Conservation (phyloP, 805 yeast genomes). For the Nakazawaea molendinolei region DNA sequence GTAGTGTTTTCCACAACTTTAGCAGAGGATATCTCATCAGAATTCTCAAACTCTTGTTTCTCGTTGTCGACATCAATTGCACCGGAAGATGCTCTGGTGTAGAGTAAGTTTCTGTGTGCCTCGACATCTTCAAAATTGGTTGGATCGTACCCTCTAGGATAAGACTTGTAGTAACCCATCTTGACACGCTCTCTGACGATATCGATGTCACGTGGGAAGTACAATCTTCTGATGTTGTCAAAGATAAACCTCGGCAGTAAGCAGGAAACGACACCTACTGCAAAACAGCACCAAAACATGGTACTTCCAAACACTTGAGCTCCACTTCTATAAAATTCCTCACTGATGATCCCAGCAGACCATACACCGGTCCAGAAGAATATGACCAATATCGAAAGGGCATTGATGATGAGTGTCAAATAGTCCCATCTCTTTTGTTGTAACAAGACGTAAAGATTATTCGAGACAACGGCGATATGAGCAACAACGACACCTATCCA, state of each 20-base stretch:
- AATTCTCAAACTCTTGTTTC: conserved; percentile 1
- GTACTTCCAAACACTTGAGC: conserved; percentile 55
- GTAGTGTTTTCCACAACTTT: neutral
- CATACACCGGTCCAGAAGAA: conserved; percentile 80
- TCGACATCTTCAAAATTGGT: conserved; percentile 31
- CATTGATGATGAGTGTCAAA: conserved; percentile 50
- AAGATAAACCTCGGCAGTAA: conserved; percentile 54
- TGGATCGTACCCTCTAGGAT: conserved; percentile 47
- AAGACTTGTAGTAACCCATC: conserved; percentile 43
- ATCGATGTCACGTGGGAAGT: conserved; percentile 61
- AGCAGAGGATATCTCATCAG: conserved; percentile 3
- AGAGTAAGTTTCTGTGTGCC: conserved; percentile 12
- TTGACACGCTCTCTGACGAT: conserved; percentile 57
- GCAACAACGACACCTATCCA: conserved; percentile 66
- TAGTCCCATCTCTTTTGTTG: conserved; percentile 83
- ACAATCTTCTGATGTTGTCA: conserved; percentile 44
- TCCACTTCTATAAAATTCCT: conserved; percentile 63
- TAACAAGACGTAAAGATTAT: conserved; percentile 57
- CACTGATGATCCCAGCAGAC: conserved; percentile 47
- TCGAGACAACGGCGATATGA: conserved; percentile 57
- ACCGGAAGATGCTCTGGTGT: neutral
- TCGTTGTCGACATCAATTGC: conserved; percentile 1
- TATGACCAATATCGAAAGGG: conserved; percentile 51
- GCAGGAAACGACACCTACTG: conserved; percentile 51
- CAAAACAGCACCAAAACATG: conserved; percentile 60